Conservation (phyloP, 208 protist genomes). For the Tritrichomonas musculus region DNA sequence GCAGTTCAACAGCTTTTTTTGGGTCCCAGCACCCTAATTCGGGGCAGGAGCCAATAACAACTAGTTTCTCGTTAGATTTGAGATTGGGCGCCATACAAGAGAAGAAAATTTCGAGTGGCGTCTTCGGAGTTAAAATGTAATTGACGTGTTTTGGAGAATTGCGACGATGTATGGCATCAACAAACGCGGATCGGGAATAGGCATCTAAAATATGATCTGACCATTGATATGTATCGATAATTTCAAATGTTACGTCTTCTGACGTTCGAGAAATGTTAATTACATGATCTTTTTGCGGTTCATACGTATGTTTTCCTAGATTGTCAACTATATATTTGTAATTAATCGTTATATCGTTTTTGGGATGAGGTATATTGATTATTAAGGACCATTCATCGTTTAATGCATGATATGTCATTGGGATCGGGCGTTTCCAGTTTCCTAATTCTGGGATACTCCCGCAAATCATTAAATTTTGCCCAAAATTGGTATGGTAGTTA, state of each 20-base stretch:
- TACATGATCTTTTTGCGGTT: neutral
- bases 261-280: neutral
- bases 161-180: neutral
- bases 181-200: neutral
- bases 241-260: neutral
- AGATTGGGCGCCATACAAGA: neutral
- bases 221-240: neutral
- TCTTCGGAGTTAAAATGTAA: neutral
- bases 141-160: neutral
- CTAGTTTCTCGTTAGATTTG: neutral
- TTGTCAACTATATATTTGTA: neutral
- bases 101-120: neutral
- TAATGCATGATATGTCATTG: neutral
- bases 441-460: neutral
- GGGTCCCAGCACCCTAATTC: neutral
- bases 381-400: neutral
- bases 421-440: neutral
- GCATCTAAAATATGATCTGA: neutral
- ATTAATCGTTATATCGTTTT: neutral
- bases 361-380: neutral
- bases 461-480: neutral
- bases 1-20: neutral
- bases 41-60: neutral
- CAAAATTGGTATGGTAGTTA: neutral
- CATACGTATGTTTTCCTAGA: neutral